phyloP scores from a whole-genome alignment of 768 basidiomycete genomes.

The Leccinum variicolor region DNA sequence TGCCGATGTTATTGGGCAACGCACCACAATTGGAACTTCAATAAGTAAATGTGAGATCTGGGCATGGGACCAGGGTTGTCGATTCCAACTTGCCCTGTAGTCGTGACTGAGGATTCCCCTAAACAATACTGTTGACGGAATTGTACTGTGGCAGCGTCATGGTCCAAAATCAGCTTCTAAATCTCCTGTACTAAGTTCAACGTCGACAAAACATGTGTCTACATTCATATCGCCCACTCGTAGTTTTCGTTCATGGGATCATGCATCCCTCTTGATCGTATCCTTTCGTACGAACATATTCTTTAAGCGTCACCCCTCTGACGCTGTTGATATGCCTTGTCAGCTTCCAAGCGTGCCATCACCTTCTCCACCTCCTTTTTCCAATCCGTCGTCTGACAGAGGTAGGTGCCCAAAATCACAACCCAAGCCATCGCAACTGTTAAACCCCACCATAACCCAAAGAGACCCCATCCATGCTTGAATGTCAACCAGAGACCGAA shows the following conservation, averaged over 20 bases:
- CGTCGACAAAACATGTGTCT: background rate
- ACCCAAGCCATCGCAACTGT: slow-evolving; percentile 40
- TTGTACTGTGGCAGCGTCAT: background rate
- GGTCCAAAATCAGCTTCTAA: background rate
- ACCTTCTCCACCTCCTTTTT: slow-evolving; percentile 63
- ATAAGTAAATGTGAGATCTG: background rate
- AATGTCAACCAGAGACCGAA: slow-evolving; percentile 80
- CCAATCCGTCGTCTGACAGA: slow-evolving; percentile 68
- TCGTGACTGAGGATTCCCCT: background rate
- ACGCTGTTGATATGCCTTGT: slow-evolving; percentile 26
- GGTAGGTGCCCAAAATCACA: slow-evolving; percentile 20
- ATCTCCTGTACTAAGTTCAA: background rate
- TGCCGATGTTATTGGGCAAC: background rate
- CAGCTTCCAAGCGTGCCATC: slow-evolving; percentile 46
- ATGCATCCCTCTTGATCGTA: background rate
- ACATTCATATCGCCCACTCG: background rate
- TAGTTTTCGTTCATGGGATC: background rate
- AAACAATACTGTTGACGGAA: background rate
- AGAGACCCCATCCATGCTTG: slow-evolving; percentile 51
- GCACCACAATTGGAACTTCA: background rate
- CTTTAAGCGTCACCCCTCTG: background rate
- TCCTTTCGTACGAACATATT: background rate
- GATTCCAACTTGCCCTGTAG: background rate
- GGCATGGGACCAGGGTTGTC: background rate
- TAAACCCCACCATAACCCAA: slow-evolving; percentile 87